Conservation (phyloP, 441 rosid species). For the Populus hybrid region DNA sequence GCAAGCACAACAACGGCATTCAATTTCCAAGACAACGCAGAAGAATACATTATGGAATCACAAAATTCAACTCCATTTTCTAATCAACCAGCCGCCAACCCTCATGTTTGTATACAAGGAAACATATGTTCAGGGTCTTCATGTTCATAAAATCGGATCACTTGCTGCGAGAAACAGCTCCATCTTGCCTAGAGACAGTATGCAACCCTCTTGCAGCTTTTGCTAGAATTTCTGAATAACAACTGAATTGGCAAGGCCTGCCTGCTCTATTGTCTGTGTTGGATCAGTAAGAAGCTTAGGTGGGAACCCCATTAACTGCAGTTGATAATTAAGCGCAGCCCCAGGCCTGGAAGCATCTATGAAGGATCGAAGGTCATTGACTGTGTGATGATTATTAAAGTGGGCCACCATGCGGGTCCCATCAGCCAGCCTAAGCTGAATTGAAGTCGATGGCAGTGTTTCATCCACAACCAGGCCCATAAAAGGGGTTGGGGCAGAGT, state of each 20-base stretch:
- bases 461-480: constrained; percentile 51
- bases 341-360: constrained; percentile 76
- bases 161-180: constrained; percentile 12
- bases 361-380: constrained; percentile 58
- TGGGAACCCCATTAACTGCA: constrained; percentile 36
- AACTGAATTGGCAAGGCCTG: constrained; percentile 48
- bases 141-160: constrained; percentile 4
- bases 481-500: constrained; percentile 23
- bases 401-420: constrained; percentile 71
- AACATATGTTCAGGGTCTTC: neutral
- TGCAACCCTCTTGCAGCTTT: neutral
- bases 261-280: too few relatives aligned
- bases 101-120: constrained; percentile 5
- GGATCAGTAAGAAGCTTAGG: too few relatives aligned
- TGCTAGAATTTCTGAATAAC: constrained; percentile 71
- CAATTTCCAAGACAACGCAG: neutral
- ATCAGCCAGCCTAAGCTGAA: constrained; percentile 86
- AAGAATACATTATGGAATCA: neutral
- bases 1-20: neutral
- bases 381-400: constrained; percentile 70
- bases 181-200: neutral
- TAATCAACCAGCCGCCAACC: constrained; percentile 13
- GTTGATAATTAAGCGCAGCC: constrained; percentile 54
- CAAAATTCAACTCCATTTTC: constrained; percentile 16
- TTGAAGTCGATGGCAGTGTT: constrained; percentile 64